Base-by-base conservation (phyloP, 345 rosid species). In the Atalantia buxifolia region DNA sequence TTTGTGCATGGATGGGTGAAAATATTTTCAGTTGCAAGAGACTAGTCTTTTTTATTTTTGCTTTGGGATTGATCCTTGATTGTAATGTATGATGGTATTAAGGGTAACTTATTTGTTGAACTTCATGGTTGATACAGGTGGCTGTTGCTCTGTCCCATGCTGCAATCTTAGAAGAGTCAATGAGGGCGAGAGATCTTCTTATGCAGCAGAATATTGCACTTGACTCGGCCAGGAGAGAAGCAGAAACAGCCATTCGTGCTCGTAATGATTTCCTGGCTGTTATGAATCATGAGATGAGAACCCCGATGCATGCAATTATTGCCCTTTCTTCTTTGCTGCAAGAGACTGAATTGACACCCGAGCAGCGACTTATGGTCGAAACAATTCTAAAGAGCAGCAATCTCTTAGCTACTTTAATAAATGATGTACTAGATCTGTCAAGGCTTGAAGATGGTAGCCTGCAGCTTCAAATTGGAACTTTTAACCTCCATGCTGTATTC, bases 271-370 rank as follows among this genome's bases (percentile, higher is more conserved):
- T 97, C 91, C 80, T 97, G 84, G 98, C 98, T 38, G 99, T 97
- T 73, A 97, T 97, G 99, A 94, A 97, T 84, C 98, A 97, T 81
- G 98, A 97, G 83, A 97, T 97, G 99, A 89, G 98, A 81, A 97
- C 98, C 40, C 99, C 99, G 8, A 97, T 97, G 99, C 98, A 97
- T 80, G 98, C 96, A 7, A 87, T 94, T 79, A 92, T 97, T 36
- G 99, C 99, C 56, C 94, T 97, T 73, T 94, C 99, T 69, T 94
- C 98, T n/a, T 83, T 97, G 79, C 93, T 97, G 48, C 99, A 90
- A 89, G 99, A 97, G 84, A 94, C 99, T 13, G 93, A 94, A 81
- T 80, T 97, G 85, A 92, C 94, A 53, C 93, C 98, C 24, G 98
- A 97, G 84, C 99, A 97, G 72, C 94, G 97, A 16, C 80, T 94